Conservation (phyloP, 768 basidiomycete genomes). For the Lentinula sp. region DNA sequence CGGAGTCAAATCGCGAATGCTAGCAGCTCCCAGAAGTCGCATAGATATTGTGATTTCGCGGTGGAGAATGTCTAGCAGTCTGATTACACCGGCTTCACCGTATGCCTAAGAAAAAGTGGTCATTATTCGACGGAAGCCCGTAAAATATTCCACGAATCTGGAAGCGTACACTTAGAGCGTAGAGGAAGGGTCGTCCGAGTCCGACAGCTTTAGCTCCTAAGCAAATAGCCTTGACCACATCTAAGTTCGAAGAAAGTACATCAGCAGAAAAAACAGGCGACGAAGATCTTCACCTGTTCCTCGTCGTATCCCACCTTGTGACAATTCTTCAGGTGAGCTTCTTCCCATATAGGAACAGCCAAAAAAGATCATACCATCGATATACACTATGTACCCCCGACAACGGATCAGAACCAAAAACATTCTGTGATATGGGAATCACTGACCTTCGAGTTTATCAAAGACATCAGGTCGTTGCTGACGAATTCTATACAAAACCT, state of each 20-base stretch:
- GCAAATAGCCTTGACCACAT: conserved; percentile 87
- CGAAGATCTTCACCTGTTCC: conserved; percentile 54
- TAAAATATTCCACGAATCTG: background rate
- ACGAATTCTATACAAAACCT: conserved; percentile 70
- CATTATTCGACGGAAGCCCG: background rate
- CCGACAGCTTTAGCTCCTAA: conserved; percentile 86
- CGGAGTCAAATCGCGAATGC: conserved; percentile 59
- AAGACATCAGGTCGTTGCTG: conserved; percentile 73
- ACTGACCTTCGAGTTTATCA: conserved; percentile 57
- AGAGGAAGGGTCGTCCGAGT: conserved; percentile 81
- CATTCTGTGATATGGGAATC: background rate
- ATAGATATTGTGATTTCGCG: conserved; percentile 76
- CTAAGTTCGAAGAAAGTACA: conserved; percentile 22
- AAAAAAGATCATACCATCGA: conserved; percentile 52
- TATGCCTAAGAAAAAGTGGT: conserved; percentile 49
- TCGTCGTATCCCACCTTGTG: conserved; percentile 53
- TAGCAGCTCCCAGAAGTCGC: conserved; percentile 67
- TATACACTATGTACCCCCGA: conserved; percentile 50
- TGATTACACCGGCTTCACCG: conserved; percentile 64
- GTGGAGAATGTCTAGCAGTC: conserved; percentile 60
- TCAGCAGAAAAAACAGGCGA: background rate
- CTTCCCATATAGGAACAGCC: conserved; percentile 6
- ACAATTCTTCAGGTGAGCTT: background rate
- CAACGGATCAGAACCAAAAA: background rate
- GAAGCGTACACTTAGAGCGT: conserved; percentile 67